Evolutionary conservation across 2,329 filamentous ascomycete genomes (phyloP), one percentile per base, ranked within the genome.

Genomic region (Aspergillus sp.): DNA sequence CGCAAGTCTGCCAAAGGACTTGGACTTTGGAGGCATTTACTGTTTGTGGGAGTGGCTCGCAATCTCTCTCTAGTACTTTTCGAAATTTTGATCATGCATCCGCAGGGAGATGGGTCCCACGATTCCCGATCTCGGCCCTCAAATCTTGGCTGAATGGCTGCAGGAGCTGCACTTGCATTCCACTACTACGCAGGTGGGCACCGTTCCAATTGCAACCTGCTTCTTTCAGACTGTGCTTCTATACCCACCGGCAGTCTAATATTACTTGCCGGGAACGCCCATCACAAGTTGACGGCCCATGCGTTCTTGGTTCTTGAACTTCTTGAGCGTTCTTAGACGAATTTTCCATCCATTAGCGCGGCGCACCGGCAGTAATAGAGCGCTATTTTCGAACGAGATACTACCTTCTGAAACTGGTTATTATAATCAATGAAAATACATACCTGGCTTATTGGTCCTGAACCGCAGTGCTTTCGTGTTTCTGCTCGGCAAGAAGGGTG

Each of bases 321-420:
- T 23, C n/a, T 23, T 43, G 25, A 48, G 48, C 48, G 48, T 51
- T 58, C 19, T 31, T 34, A 30, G n/a, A 23, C 7, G 43, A 15
- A 30, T 28, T 48, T 46, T 60, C 41, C 31, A 60, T 56, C 52
- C 56, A 62, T 60, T 60, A 62, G 60, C 60, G 51, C 51, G 60
- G 60, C 56, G 60, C 46, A 51, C 22, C 13, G 57, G 49, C 25
- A 56, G 17, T 3, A 49, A 38, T 50, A 41, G 19, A 23, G 50
- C 19, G 7, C 15, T 13, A 34, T 13, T 47, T 28, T 47, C 25
- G 48, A 25, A 30, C 25, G 48, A 50, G 48, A 50, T 4, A 23
- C 22, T 25, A 48, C 9, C 3, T 5, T 50, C 7, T 5, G 34
- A 15, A 5, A 41, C 34, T 41, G 34, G 4, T 3, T 41, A 15